These are phyloP conservation scores for Penicillium sclerotiorum DNA, from an alignment of 2,329 filamentous ascomycete species.

Conservation along the genomic window DNA sequence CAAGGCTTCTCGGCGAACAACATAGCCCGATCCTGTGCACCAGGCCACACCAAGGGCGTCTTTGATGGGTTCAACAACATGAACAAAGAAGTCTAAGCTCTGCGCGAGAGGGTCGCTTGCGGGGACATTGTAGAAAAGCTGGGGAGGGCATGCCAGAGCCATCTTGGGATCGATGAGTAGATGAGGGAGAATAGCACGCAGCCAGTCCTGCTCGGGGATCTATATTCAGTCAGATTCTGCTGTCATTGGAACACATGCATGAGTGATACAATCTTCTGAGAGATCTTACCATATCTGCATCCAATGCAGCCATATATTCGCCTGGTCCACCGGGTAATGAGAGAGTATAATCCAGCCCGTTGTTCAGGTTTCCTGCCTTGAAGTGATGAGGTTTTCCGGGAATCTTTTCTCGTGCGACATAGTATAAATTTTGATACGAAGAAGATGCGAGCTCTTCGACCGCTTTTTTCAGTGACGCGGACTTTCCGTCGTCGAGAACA, in stretches of 20 bases:
- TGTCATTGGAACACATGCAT: no score
- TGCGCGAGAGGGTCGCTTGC: constrained; percentile 61
- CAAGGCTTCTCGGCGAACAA: constrained; percentile 60
- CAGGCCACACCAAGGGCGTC: constrained; percentile 58
- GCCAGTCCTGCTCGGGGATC: constrained; percentile 64
- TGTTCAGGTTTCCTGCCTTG: constrained; percentile 68
- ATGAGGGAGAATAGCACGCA: constrained; percentile 63
- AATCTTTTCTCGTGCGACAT: constrained; percentile 47
- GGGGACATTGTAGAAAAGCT: constrained; percentile 67
- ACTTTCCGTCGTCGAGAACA: constrained; percentile 46
- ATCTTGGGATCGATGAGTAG: constrained; percentile 59
- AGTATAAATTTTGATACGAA: constrained; percentile 44
- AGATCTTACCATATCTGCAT: constrained; percentile 63
- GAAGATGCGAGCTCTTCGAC: constrained; percentile 39
- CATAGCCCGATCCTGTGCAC: constrained; percentile 67
- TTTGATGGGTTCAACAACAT: constrained; percentile 53
- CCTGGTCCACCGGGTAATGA: constrained; percentile 58
- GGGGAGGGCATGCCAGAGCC: constrained; percentile 62
- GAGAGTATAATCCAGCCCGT: constrained; percentile 56
- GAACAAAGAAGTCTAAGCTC: constrained; percentile 61
- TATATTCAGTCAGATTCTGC: constrained; percentile 22
- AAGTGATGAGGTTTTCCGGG: constrained; percentile 53
- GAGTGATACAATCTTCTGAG: no score
- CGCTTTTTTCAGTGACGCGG: constrained; percentile 35
- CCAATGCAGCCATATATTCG: constrained; percentile 64